Evolutionary conservation across 176 grass and related monocot species (phyloP).

Genomic region (Coix lacrymajobi): DNA sequence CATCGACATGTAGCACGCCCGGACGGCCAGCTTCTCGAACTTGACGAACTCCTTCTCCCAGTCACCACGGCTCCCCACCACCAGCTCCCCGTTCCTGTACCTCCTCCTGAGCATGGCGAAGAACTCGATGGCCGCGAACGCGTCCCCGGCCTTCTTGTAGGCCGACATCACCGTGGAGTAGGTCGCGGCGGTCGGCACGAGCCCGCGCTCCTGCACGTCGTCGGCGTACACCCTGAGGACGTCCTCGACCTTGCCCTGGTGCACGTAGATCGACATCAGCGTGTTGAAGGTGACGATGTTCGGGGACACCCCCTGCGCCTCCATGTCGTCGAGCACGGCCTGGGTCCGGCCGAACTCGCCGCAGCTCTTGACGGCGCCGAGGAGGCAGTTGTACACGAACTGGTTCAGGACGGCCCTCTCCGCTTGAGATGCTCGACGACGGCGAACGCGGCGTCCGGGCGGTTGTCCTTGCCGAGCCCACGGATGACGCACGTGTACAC

Average conservation of each 20-base stretch:
- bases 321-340: constrained; percentile 64
- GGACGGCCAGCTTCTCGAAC: constrained; percentile 43
- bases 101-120: constrained; percentile 60
- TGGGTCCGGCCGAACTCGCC: constrained; percentile 35
- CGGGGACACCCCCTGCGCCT: constrained; percentile 37
- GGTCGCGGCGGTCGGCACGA: constrained; percentile 55
- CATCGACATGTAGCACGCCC: constrained; percentile 51
- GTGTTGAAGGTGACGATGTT: constrained; percentile 81
- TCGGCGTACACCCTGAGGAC: constrained; percentile 41
- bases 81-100: constrained; percentile 45
- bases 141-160: constrained; percentile 67
- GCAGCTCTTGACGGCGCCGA: constrained; percentile 60
- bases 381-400: constrained; percentile 79
- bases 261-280: constrained; percentile 63
- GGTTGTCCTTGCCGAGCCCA: constrained; percentile 40
- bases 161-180: constrained; percentile 62
- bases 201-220: constrained; percentile 45
- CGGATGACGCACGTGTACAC: constrained; percentile 71
- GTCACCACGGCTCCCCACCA: constrained; percentile 35
- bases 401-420: constrained; percentile 39
- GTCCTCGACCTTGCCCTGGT: constrained; percentile 51
- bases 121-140: constrained; percentile 40
- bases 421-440: constrained; percentile 68
- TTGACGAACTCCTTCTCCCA: constrained; percentile 68
- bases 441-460: constrained; percentile 59